Base-by-base conservation (phyloP, 768 basidiomycete species). In the Suillus spraguei region DNA sequence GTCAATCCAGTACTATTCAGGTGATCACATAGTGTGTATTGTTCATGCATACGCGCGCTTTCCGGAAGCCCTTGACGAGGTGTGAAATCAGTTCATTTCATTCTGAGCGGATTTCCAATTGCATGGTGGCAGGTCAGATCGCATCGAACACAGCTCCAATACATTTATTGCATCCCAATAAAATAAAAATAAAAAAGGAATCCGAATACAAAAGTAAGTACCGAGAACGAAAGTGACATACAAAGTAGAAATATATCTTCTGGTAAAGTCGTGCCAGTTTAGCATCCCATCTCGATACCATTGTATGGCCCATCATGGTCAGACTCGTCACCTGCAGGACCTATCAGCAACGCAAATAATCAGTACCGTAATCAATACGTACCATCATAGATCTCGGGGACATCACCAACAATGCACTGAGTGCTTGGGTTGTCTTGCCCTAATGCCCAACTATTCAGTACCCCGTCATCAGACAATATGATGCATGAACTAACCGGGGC, bases 401-500 rank as follows among this genome's bases (percentile, higher is more conserved):
- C 69, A 9, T 67, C 65, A 36, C 68, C 65, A 32, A 69, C 64
- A 22, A 64, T 68, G 44, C 66, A 70, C 62, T 80, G 70, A 3
- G 53, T 65, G 64, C 80, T 84, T 6, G 80, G 67, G 68, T 90
- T 90, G 64, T 91, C 89, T 63, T 88, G 82, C 5, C 88, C 85
- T 85, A 59, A 39, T 38, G n/a, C 22, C 14, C 9, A 63, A 16
- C 10, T 17, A 39, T 53, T 56, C 33, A 60, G 24, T 6, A 38
- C 13, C 9, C 32, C 14, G 1, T 35, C 52, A n/a, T 22, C 3
- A 16, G 22, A 24, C 16, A 6, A n/a, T 35, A 53, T 3, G 7
- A 24, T 59, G 20, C 14, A 32, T 39, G 2, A 38, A 61, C 50
- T 35, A 42, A 80, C 86, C 85, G 6, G 86, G 80, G 65, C 89